Conservation (phyloP, 306 rosid species). For the Glycine soja region DNA sequence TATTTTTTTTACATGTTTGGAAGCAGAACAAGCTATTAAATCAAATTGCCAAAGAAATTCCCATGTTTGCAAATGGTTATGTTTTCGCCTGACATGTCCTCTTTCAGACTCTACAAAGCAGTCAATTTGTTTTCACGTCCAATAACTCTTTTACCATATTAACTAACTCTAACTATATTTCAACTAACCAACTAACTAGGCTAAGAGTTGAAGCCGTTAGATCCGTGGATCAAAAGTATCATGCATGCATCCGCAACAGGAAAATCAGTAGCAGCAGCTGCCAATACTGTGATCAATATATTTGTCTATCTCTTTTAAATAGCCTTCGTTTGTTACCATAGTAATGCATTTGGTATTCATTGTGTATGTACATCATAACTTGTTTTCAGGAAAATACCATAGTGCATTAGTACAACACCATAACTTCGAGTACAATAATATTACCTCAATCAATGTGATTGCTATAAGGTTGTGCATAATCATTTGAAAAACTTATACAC, state of each 20-base stretch:
- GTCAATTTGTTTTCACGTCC: conserved; percentile 40
- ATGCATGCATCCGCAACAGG: no score
- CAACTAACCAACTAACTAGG: no score
- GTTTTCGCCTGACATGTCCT: conserved; percentile 11
- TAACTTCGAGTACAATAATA: background rate
- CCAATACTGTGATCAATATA: no score
- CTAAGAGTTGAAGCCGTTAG: no score
- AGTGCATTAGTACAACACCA: background rate
- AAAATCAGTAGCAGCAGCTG: no score
- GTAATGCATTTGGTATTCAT: no score
- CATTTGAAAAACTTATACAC: background rate
- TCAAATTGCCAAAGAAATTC: conserved; percentile 4
- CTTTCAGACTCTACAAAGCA: conserved; percentile 53
- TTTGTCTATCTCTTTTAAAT: no score
- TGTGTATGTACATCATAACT: background rate
- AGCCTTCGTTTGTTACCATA: no score
- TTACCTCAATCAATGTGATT: background rate
- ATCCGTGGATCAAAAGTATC: no score
- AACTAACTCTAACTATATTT: no score
- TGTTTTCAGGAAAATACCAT: background rate
- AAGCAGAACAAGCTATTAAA: background rate
- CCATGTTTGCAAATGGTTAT: background rate
- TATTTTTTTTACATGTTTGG: background rate
- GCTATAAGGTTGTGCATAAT: background rate
- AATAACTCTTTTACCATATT: no score